These are phyloP conservation scores for Rhizoctonia solani DNA, from an alignment of 1,284 basidiomycete genomes.

Conservation along the genomic window DNA sequence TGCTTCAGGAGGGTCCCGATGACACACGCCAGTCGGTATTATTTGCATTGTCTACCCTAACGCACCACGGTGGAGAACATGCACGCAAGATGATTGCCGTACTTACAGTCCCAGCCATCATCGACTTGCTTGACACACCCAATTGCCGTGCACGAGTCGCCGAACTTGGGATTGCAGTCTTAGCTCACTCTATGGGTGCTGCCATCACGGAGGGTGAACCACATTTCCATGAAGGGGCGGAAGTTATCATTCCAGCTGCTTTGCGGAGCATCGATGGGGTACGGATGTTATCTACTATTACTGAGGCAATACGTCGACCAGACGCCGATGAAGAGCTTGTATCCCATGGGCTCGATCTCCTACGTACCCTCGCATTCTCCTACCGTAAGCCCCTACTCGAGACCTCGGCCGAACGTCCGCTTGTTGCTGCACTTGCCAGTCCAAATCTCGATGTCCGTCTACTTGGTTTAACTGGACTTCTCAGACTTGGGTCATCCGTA, in stretches of 20 bases:
- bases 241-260: not conserved
- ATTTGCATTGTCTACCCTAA: conserved; percentile 21
- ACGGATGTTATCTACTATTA: conserved; percentile 10
- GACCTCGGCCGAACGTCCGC: not conserved
- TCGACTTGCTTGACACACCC: conserved; percentile 17
- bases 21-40: conserved; percentile 19
- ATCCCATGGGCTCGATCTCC: not conserved
- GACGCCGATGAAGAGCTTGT: conserved; percentile 19
- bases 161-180: conserved; percentile 15
- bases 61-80: conserved; percentile 16
- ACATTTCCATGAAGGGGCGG: not conserved
- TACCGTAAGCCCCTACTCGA: conserved; percentile 3
- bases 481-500: conserved; percentile 2
- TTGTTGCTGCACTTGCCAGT: conserved; percentile 20
- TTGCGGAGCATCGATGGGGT: not conserved
- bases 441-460: conserved; percentile 9
- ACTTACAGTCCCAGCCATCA: not conserved
- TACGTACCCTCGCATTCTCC: conserved; percentile 7
- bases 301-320: conserved; percentile 6
- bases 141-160: conserved; percentile 6
- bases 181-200: not conserved
- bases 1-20: conserved; percentile 6
- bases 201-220: not conserved
- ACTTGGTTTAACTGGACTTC: not conserved
- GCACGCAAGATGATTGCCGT: conserved; percentile 14